A percentile compares a stretch with the other conserved stretches of the same genome.
phyloP scores from a whole-genome alignment of 345 rosid genomes.

The Camelina sativa region DNA sequence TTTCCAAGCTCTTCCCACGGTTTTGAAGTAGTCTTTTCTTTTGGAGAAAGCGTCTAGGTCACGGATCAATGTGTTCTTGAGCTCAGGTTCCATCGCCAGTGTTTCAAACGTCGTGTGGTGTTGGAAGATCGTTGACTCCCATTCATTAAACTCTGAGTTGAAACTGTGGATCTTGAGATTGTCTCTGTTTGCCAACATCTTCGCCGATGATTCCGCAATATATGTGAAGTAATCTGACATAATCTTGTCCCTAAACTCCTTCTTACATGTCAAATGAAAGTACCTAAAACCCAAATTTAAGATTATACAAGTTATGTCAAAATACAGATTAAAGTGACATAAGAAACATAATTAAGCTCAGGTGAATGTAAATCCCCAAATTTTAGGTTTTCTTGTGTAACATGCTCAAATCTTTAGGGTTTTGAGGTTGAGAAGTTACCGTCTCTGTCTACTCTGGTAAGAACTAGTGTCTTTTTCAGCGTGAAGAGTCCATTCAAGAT shows the following conservation, averaged over 20 bases:
- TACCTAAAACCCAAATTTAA: constrained; percentile 2
- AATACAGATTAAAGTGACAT: too few species aligned
- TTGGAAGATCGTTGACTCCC: constrained; percentile 37
- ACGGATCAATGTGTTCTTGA: constrained; percentile 35
- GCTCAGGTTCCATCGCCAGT: constrained; percentile 37
- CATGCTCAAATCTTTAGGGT: not conserved
- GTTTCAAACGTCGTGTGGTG: constrained; percentile 35
- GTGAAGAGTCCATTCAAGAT: constrained; percentile 32
- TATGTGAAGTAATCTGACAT: constrained; percentile 33
- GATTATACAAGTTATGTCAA: too few species aligned
- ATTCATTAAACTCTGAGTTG: not conserved
- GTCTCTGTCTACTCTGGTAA: not conserved
- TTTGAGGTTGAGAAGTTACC: constrained; percentile 17
- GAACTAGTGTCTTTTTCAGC: not conserved
- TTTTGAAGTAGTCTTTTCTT: constrained; percentile 35
- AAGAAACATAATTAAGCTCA: too few species aligned
- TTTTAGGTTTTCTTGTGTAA: not conserved
- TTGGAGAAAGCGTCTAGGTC: constrained; percentile 37
- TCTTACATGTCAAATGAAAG: constrained; percentile 36
- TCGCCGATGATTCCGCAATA: constrained; percentile 14
- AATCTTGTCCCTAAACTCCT: constrained; percentile 32
- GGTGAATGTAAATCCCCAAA: too few species aligned
- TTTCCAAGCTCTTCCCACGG: constrained; percentile 40
- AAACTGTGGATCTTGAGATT: constrained; percentile 33
- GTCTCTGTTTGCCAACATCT: constrained; percentile 1